Percentiles rank a stretch among this genome's conserved stretches.
Conservation (phyloP, 257 asterid species). For the Solanum medicagineum region DNA sequence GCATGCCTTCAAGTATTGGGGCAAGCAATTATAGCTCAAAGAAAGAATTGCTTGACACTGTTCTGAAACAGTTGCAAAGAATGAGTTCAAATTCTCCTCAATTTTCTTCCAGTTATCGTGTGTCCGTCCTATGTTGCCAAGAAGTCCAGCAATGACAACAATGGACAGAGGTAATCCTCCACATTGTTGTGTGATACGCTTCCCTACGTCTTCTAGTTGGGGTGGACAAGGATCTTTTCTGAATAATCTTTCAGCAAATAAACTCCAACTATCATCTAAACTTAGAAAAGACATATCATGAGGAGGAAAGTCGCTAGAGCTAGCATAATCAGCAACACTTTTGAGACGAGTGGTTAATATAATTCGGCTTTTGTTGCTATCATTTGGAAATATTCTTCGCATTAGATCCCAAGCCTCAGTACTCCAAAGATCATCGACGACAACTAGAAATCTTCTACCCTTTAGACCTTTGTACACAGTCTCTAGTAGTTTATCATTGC, state of each 20-base stretch:
- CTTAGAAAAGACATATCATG: background rate
- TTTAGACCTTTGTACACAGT: background rate
- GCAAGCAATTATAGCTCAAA: conserved; percentile 4
- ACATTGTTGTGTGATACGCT: background rate
- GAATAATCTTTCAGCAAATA: background rate
- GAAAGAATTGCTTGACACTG: background rate
- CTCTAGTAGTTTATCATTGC: background rate
- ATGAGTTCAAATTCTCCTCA: background rate
- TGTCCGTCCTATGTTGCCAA: background rate
- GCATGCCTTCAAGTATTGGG: background rate
- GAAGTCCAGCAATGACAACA: background rate
- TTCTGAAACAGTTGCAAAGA: background rate
- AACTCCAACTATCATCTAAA: background rate
- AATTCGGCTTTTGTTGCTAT: background rate
- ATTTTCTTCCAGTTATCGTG: background rate
- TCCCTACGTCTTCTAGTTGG: background rate
- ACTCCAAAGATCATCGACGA: conserved; percentile 11
- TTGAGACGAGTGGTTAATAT: background rate
- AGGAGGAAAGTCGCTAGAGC: background rate
- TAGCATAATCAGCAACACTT: background rate
- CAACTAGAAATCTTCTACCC: background rate
- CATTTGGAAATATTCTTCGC: background rate
- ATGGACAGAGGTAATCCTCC: background rate
- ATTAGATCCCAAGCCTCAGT: background rate
- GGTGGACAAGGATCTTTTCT: background rate